These are phyloP conservation scores for Forsythia viridissima DNA, from an alignment of 257 asterid genomes.

Conservation along the genomic window DNA sequence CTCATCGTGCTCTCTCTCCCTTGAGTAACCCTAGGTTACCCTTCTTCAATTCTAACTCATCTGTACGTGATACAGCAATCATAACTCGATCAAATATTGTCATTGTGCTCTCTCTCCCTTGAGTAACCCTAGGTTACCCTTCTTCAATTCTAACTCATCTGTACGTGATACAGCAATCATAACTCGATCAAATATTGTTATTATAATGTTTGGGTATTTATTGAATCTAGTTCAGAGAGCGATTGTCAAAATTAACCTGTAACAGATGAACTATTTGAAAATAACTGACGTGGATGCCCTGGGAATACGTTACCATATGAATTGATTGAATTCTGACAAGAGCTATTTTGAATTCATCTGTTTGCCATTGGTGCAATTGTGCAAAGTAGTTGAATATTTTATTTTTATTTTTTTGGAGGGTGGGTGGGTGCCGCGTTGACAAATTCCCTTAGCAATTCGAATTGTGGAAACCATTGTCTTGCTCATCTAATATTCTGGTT, in stretches of 20 bases:
- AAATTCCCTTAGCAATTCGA: no score
- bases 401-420: neutral
- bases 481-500: neutral
- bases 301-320: neutral
- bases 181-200: neutral
- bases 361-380: neutral
- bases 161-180: neutral
- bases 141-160: neutral
- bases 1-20: no score
- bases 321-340: neutral
- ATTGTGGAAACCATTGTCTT: neutral
- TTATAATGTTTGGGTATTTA: neutral
- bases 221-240: neutral
- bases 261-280: neutral
- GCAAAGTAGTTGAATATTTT: neutral
- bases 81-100: no score
- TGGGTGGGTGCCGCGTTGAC: no score
- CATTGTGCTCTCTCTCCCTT: no score
- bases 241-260: neutral
- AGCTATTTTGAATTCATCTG: neutral
- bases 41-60: no score
- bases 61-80: no score
- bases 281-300: neutral
- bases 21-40: no score
- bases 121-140: no score